Conservation (phyloP, 768 basidiomycete genomes). For the Tulasnella sp. region DNA sequence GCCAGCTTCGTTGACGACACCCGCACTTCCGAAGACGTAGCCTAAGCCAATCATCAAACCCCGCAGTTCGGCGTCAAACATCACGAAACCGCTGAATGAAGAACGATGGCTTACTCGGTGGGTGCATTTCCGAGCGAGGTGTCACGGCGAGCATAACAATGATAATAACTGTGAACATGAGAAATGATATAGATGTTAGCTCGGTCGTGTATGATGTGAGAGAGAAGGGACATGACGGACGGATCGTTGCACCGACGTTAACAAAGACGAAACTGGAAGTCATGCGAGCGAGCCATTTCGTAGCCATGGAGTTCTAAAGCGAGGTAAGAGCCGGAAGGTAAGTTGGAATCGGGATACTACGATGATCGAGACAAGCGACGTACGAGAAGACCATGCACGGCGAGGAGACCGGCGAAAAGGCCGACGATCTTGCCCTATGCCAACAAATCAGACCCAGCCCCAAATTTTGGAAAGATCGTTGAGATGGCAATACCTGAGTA, state of each 20-base stretch:
- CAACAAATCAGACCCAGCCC: background rate
- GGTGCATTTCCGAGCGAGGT: constrained; percentile 66
- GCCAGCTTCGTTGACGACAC: constrained; percentile 69
- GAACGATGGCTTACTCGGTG: constrained; percentile 30
- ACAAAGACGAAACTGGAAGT: constrained; percentile 76
- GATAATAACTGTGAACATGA: constrained; percentile 53
- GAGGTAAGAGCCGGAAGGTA: too few relatives aligned
- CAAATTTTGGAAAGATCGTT: background rate
- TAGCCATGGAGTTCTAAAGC: constrained; percentile 59
- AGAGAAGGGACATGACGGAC: too few relatives aligned
- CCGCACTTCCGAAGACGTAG: constrained; percentile 68
- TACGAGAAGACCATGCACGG: constrained; percentile 64
- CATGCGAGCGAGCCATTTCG: constrained; percentile 58
- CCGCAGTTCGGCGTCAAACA: too few relatives aligned
- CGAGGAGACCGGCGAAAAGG: constrained; percentile 64
- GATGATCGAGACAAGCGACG: constrained; percentile 12
- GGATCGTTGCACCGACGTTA: constrained; percentile 67
- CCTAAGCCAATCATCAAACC: constrained; percentile 2
- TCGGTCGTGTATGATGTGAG: too few relatives aligned
- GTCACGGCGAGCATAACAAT: constrained; percentile 72
- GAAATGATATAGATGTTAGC: too few relatives aligned
- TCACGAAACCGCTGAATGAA: background rate
- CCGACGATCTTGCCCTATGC: constrained; percentile 59
- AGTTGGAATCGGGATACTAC: too few relatives aligned
- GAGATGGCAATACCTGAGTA: constrained; percentile 31